Evolutionary conservation across 305 asterid genomes (phyloP).

Genomic region (Fraxinus latifolia): DNA sequence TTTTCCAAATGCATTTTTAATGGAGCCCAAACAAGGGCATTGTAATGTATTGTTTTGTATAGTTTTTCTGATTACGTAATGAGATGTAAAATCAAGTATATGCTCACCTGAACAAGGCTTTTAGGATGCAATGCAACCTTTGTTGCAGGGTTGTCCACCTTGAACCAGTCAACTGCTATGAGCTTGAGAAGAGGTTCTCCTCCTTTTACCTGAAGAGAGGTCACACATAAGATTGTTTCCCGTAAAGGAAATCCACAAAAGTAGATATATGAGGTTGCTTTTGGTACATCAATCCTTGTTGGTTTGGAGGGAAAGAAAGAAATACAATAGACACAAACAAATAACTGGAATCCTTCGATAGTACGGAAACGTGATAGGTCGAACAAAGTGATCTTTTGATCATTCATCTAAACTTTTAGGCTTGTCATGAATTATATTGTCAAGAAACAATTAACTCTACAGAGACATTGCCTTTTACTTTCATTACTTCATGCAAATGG

Average conservation of each 20-base stretch:
- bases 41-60: background rate
- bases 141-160: conserved; percentile 57
- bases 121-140: conserved; percentile 83
- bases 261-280: background rate
- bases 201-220: conserved; percentile 70
- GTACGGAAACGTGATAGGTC: background rate
- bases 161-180: conserved; percentile 96
- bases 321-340: background rate
- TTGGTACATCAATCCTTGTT: background rate
- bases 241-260: background rate
- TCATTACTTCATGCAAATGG: background rate
- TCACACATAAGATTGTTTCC: conserved; percentile 10
- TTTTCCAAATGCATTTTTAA: background rate
- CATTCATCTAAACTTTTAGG: background rate
- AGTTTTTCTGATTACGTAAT: background rate
- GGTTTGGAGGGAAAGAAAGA: background rate
- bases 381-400: background rate
- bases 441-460: background rate
- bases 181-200: conserved; percentile 95
- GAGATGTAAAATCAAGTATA: background rate
- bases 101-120: conserved; percentile 74
- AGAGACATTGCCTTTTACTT: background rate
- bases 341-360: background rate
- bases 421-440: background rate
- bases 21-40: background rate